phyloP scores from a whole-genome alignment of 192 early-diverging fungal genomes.

The Lunasporangiospora selenospora region DNA sequence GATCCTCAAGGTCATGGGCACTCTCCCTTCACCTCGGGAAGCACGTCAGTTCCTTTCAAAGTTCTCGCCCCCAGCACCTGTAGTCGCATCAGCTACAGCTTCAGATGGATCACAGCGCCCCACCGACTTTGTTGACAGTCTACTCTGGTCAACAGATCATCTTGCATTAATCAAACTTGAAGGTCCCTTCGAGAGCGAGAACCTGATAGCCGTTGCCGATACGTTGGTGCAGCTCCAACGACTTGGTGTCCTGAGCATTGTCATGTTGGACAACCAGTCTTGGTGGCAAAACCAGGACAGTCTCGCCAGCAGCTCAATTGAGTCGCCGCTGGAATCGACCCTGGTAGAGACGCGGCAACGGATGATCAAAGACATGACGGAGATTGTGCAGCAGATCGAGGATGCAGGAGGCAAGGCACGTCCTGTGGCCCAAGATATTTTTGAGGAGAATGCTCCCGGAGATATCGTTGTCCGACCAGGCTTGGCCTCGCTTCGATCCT shows the following conservation, averaged over 20 bases:
- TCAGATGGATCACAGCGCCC: constrained; percentile 3
- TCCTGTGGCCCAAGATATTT: constrained; percentile 72
- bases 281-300: constrained; percentile 45
- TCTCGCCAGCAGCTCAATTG: neutral
- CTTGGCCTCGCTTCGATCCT: constrained; percentile 62
- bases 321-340: neutral
- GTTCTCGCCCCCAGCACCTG: constrained; percentile 43
- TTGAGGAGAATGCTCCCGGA: constrained; percentile 39
- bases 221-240: constrained; percentile 71
- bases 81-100: neutral
- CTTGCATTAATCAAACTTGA: constrained; percentile 67
- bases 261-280: constrained; percentile 65
- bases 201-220: constrained; percentile 50
- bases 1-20: constrained; percentile 65
- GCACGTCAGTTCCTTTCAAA: constrained; percentile 65
- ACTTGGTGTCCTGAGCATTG: constrained; percentile 68
- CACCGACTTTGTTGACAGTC: constrained; percentile 49
- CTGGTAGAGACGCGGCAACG: constrained; percentile 27
- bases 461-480: constrained; percentile 44
- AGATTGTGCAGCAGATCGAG: constrained; percentile 76
- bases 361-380: constrained; percentile 61
- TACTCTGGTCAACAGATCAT: constrained; percentile 55
- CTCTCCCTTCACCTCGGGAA: constrained; percentile 67
- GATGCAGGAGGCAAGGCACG: constrained; percentile 71
- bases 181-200: constrained; percentile 50